phyloP scores from a whole-genome alignment of 345 rosid species.

The Punica granatum region DNA sequence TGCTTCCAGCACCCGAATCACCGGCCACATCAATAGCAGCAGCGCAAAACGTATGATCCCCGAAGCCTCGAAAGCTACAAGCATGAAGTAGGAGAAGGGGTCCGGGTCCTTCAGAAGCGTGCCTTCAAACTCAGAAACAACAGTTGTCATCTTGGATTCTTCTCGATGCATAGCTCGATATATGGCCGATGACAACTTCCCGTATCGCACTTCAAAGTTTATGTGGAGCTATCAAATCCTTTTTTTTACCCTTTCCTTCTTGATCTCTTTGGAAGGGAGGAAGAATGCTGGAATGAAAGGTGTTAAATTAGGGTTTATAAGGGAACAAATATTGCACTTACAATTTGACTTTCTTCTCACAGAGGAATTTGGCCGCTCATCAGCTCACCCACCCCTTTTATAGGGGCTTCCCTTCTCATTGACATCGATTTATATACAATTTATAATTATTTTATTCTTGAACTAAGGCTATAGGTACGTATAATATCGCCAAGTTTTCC shows the following conservation, averaged over 20 bases:
- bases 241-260: not conserved
- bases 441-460: not conserved
- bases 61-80: conserved; percentile 81
- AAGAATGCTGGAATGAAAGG: not conserved
- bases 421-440: not conserved
- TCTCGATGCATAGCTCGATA: not conserved
- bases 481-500: not conserved
- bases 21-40: conserved; percentile 61
- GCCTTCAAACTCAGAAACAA: conserved; percentile 80
- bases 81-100: conserved; percentile 80
- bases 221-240: not conserved
- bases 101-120: conserved; percentile 52
- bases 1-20: conserved; percentile 40
- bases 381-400: conserved; percentile 1
- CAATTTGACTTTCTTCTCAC: not conserved
- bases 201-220: not conserved
- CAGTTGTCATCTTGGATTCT: conserved; percentile 14
- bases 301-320: not conserved
- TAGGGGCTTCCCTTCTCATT: not conserved
- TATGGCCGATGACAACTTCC: not conserved
- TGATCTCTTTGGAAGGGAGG: not conserved
- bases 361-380: conserved; percentile 1
- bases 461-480: no score
- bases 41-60: conserved; percentile 46
- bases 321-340: not conserved